Evolutionary conservation across 495 filamentous ascomycete species (phyloP).

Genomic region (Cercophora samala): DNA sequence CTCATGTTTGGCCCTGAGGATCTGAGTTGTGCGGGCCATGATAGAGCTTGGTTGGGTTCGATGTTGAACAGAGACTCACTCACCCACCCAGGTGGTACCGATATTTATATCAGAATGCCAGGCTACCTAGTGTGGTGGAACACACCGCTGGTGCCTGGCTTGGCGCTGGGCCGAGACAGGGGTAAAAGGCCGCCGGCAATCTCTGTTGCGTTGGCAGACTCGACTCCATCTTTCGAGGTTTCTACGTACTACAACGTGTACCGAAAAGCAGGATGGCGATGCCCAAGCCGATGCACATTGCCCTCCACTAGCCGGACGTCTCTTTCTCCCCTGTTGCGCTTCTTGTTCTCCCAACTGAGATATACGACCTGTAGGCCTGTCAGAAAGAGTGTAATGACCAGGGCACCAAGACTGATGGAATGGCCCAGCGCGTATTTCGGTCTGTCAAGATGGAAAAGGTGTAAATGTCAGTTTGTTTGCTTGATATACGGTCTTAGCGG

Average conservation of each 20-base stretch:
- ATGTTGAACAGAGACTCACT: neutral
- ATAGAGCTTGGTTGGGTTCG: too few relatives aligned
- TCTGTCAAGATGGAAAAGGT: conserved; percentile 21
- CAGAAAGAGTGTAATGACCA: conserved; percentile 39
- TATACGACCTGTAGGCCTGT: conserved; percentile 38
- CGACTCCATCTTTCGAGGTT: too few relatives aligned
- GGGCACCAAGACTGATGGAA: conserved; percentile 45
- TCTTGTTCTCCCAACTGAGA: conserved; percentile 47
- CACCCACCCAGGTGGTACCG: neutral
- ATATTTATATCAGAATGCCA: neutral
- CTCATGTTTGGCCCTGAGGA: neutral
- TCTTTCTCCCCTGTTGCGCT: conserved; percentile 41
- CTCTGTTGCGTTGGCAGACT: too few relatives aligned
- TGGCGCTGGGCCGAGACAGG: neutral
- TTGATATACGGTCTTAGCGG: neutral
- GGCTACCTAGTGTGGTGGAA: neutral
- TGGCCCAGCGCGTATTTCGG: conserved; percentile 46
- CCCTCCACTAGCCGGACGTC: conserved; percentile 40
- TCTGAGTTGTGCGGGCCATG: neutral
- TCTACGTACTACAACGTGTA: conserved; percentile 50
- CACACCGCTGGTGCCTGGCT: neutral
- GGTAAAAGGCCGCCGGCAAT: neutral
- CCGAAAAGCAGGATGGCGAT: conserved; percentile 45
- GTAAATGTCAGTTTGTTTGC: neutral
- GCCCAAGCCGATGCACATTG: conserved; percentile 36